These are phyloP conservation scores for Vaucheria bursata DNA, from an alignment of 352 stramenopile genomes.

Conservation along the genomic window DNA sequence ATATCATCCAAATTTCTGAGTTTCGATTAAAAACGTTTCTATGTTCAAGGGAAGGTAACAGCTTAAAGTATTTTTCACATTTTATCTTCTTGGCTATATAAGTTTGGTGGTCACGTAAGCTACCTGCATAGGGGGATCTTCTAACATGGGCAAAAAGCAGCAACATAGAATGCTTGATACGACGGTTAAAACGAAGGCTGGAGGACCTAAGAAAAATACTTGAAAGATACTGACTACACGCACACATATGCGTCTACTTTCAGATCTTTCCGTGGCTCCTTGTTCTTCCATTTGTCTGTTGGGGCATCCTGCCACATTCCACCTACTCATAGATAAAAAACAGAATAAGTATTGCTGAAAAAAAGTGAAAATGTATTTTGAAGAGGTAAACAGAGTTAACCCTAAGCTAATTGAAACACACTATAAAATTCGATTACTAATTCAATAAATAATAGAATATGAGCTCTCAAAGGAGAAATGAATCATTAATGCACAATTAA, in stretches of 20 bases:
- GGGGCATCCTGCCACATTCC: constrained; percentile 23
- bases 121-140: constrained; percentile 9
- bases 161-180: constrained; percentile 25
- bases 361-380: background rate
- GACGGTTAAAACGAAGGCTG: constrained; percentile 25
- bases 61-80: no score
- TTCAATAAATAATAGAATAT: no score
- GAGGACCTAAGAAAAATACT: constrained; percentile 31
- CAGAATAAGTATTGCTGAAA: background rate
- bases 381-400: background rate
- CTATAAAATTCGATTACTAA: no score
- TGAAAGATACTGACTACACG: constrained; percentile 17
- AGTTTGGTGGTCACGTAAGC: no score
- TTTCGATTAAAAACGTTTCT: no score
- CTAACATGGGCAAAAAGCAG: constrained; percentile 26
- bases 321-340: no score
- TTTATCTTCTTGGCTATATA: no score
- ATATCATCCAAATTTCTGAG: no score
- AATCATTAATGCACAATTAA: no score
- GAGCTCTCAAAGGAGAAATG: no score
- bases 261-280: background rate
- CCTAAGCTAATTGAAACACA: background rate
- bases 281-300: constrained; percentile 46
- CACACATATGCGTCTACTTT: constrained; percentile 12
- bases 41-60: no score